A percentile compares a stretch with the other conserved stretches of the same genome.
Conservation (phyloP, 1,139 yeast species). For the Yamadazyma membranifaciens region DNA sequence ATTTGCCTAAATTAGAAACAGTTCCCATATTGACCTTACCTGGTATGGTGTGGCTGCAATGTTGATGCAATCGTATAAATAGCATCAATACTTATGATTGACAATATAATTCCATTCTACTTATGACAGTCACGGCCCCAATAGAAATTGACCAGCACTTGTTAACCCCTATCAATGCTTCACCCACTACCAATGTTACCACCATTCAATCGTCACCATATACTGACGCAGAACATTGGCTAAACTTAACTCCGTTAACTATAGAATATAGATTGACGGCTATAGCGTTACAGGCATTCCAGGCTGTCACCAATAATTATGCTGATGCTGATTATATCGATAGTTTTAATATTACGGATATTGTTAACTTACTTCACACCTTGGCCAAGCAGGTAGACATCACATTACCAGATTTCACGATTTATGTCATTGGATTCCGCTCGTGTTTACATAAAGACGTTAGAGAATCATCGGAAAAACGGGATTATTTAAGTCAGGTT, state of each 20-base stretch:
- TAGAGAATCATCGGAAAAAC: slow-evolving; percentile 20
- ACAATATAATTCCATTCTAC: too few relatives aligned
- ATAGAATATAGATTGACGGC: slow-evolving; percentile 22
- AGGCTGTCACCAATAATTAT: slow-evolving; percentile 16
- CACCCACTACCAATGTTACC: background rate
- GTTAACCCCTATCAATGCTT: slow-evolving; percentile 8
- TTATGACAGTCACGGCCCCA: slow-evolving; percentile 10
- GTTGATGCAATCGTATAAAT: too few relatives aligned
- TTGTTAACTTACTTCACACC: slow-evolving; percentile 17
- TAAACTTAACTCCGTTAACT: slow-evolving; percentile 19
- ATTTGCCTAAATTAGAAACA: too few relatives aligned
- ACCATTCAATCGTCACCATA: slow-evolving; percentile 28
- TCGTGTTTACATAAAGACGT: slow-evolving; percentile 25
- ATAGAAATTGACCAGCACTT: slow-evolving; percentile 13
- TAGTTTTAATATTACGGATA: slow-evolving; percentile 23
- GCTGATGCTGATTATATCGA: slow-evolving; percentile 22
- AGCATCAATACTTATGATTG: too few relatives aligned
- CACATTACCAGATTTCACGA: slow-evolving; percentile 16
- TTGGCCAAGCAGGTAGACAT: slow-evolving; percentile 15
- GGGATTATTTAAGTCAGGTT: slow-evolving; percentile 21
- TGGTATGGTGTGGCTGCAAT: too few relatives aligned
- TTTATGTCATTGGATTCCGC: slow-evolving; percentile 30
- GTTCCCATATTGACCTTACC: too few relatives aligned
- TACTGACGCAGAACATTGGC: slow-evolving; percentile 21
- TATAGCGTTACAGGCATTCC: slow-evolving; percentile 26